A percentile compares a stretch with the other conserved stretches of the same genome.
Conservation (phyloP, 2,329 filamentous ascomycete genomes). For the Aspergillus sp. region DNA sequence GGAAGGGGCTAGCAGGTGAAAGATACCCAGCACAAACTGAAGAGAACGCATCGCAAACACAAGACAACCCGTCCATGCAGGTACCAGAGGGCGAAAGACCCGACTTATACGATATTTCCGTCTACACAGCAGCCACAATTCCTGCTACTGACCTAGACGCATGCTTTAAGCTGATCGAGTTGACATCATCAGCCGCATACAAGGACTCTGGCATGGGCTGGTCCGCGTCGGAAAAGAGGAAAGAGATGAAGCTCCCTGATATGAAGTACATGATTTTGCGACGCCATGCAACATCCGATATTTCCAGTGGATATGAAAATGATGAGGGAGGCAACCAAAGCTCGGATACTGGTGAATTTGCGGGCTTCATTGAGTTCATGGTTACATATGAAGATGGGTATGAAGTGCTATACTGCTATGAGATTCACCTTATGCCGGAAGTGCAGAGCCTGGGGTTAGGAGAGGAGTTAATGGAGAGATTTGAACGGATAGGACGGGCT, state of each 20-base stretch:
- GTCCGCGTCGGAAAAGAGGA: slow-evolving; percentile 53
- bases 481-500: slow-evolving; percentile 48
- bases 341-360: slow-evolving; percentile 16
- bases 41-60: neutral
- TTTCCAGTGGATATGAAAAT: neutral
- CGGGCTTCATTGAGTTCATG: slow-evolving; percentile 56
- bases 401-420: slow-evolving; percentile 64
- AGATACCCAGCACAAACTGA: neutral
- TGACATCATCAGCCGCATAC: slow-evolving; percentile 57
- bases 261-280: slow-evolving; percentile 60
- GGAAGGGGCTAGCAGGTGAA: neutral
- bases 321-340: neutral
- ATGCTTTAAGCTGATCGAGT: slow-evolving; percentile 55
- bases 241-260: slow-evolving; percentile 58
- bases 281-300: neutral
- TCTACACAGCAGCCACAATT: slow-evolving; percentile 40
- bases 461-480: slow-evolving; percentile 48
- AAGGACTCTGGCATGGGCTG: slow-evolving; percentile 54
- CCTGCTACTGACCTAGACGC: slow-evolving; percentile 42
- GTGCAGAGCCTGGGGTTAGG: slow-evolving; percentile 55
- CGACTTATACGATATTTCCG: slow-evolving; percentile 20
- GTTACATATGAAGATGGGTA: slow-evolving; percentile 56
- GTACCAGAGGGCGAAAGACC: neutral
- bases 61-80: neutral
- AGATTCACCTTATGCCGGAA: slow-evolving; percentile 54